These are phyloP conservation scores for Zymoseptoria pseudotritici DNA, from an alignment of 2,329 filamentous ascomycete species.

Conservation along the genomic window DNA sequence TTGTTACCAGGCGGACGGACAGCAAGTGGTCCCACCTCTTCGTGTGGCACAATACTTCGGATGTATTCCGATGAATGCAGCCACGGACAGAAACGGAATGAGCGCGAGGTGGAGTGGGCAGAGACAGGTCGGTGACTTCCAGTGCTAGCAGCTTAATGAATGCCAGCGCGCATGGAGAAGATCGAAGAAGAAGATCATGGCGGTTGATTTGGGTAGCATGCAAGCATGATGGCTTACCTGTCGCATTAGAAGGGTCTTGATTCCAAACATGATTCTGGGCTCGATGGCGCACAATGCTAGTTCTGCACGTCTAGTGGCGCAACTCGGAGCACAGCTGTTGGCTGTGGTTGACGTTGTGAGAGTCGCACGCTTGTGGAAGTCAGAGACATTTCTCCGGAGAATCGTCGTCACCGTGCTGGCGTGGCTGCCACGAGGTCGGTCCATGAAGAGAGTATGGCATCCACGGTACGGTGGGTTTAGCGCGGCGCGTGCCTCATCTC, in stretches of 20 bases:
- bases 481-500: background rate
- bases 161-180: background rate
- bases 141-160: background rate
- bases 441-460: background rate
- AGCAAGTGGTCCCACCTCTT: background rate
- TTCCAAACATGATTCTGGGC: background rate
- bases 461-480: background rate
- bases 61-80: conserved; percentile 1
- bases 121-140: background rate
- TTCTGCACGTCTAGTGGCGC: conserved; percentile 4
- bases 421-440: conserved; percentile 8
- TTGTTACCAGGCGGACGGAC: background rate
- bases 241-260: background rate
- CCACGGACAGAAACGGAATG: conserved; percentile 1
- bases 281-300: background rate
- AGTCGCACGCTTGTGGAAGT: background rate
- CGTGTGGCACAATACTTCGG: background rate
- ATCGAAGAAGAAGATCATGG: background rate
- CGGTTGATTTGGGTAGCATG: background rate
- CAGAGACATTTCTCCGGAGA: background rate
- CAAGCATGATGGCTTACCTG: background rate
- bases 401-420: background rate
- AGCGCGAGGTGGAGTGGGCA: background rate
- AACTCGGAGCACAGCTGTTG: background rate
- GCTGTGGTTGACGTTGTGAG: background rate